Conservation (phyloP, 208 protist species). For the Lotmaria passim region DNA sequence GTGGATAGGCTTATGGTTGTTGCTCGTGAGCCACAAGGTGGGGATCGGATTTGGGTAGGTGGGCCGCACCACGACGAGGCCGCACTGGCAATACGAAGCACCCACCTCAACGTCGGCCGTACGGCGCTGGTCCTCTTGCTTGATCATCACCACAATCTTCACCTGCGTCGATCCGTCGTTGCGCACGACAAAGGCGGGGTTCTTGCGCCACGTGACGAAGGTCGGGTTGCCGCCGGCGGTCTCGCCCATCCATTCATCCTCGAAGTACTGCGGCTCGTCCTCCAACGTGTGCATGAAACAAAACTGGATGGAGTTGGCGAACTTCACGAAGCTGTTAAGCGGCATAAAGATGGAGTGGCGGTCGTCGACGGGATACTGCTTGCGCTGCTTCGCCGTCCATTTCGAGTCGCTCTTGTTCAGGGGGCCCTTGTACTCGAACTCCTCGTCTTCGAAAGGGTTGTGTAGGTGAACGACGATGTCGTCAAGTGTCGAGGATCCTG, state of each 20-base stretch:
- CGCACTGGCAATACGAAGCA: constrained; percentile 68
- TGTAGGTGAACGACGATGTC: constrained; percentile 71
- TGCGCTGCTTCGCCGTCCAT: constrained; percentile 55
- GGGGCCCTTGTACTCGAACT: constrained; percentile 60
- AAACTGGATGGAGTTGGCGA: constrained; percentile 56
- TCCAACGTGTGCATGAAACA: constrained; percentile 62
- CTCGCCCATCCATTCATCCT: constrained; percentile 47
- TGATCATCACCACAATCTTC: constrained; percentile 49
- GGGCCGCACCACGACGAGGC: constrained; percentile 49
- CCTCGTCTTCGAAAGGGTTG: constrained; percentile 73
- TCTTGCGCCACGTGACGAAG: constrained; percentile 71
- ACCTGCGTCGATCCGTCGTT: constrained; percentile 39
- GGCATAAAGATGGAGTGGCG: constrained; percentile 66
- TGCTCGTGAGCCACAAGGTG: constrained; percentile 67
- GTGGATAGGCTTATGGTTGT: constrained; percentile 64
- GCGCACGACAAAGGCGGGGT: constrained; percentile 71
- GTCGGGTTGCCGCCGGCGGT: constrained; percentile 75
- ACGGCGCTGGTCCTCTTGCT: constrained; percentile 71
- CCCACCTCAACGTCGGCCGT: constrained; percentile 40
- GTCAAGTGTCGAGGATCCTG: constrained; percentile 43
- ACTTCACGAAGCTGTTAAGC: constrained; percentile 53
- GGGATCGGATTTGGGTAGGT: constrained; percentile 45
- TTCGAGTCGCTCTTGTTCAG: constrained; percentile 54
- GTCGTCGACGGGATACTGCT: constrained; percentile 52
- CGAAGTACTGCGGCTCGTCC: constrained; percentile 38